Conservation (phyloP, 805 yeast genomes). For the Torulaspora delbrueckii region DNA sequence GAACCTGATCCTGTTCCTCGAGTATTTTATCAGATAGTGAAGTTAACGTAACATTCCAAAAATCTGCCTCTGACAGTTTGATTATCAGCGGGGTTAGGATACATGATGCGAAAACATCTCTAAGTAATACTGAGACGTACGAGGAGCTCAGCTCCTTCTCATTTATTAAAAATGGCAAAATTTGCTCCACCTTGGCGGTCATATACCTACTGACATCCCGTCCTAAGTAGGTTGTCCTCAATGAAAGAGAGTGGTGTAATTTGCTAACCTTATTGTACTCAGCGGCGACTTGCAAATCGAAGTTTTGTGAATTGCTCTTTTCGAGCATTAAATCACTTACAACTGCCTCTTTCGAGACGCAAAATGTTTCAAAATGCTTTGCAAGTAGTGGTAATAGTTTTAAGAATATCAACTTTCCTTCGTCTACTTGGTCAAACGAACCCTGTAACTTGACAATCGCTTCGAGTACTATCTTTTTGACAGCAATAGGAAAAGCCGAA, state of each 20-base stretch:
- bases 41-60: conserved; percentile 63
- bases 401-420: conserved; percentile 52
- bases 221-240: conserved; percentile 35
- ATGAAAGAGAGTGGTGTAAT: conserved; percentile 53
- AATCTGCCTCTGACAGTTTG: conserved; percentile 66
- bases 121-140: conserved; percentile 45
- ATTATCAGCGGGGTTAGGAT: conserved; percentile 49
- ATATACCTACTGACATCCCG: conserved; percentile 48
- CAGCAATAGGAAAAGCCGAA: conserved; percentile 37
- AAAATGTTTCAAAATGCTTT: conserved; percentile 53
- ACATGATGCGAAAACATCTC: conserved; percentile 59
- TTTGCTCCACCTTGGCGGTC: conserved; percentile 36
- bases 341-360: conserved; percentile 38
- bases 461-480: conserved; percentile 38
- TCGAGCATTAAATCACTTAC: conserved; percentile 25
- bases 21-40: conserved; percentile 57
- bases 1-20: conserved; percentile 70
- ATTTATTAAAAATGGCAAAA: conserved; percentile 48
- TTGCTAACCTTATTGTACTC: conserved; percentile 38
- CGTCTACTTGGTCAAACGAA: conserved; percentile 44
- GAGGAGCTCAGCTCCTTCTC: conserved; percentile 41
- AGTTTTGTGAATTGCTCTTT: conserved; percentile 34
- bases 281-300: conserved; percentile 41
- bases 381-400: conserved; percentile 60
- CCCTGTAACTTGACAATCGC: conserved; percentile 35